phyloP scores from a whole-genome alignment of 1,284 basidiomycete genomes.

The Peniophora sp. region DNA sequence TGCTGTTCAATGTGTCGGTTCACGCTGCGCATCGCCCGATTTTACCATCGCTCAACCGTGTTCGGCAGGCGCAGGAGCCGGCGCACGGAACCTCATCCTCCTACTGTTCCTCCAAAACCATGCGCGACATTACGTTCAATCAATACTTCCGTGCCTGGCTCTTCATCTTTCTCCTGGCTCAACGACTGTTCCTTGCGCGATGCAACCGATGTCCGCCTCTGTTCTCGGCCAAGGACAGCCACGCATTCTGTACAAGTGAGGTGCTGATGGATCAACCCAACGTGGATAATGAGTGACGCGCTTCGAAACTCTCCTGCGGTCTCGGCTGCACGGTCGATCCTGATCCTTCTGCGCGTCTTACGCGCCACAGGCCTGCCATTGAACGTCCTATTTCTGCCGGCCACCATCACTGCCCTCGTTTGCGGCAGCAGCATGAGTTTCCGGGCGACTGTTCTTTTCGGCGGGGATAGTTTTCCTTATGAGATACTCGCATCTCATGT shows the following conservation, averaged over 20 bases:
- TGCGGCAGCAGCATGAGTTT: not conserved
- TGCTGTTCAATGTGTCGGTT: no score
- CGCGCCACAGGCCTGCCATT: not conserved
- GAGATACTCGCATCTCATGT: not conserved
- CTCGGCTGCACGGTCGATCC: not conserved
- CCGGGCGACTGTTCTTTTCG: not conserved
- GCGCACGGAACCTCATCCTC: no score
- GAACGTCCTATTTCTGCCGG: not conserved
- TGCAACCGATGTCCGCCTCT: not conserved
- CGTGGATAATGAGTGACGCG: no score
- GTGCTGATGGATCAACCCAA: no score
- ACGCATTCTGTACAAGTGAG: not conserved
- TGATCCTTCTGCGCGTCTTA: not conserved
- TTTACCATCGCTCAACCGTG: no score
- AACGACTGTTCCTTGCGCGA: not conserved
- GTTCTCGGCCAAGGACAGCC: not conserved
- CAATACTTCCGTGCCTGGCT: not conserved
- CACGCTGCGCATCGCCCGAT: no score
- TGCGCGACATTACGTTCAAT: not conserved
- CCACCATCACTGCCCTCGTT: not conserved
- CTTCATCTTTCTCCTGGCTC: not conserved
- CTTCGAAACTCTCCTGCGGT: not conserved
- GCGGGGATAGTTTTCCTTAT: not conserved
- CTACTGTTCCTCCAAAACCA: not conserved
- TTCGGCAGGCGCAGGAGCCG: no score